Evolutionary conservation across 2,329 filamentous ascomycete genomes (phyloP).

Genomic region (Trichoderma cornu-damae): DNA sequence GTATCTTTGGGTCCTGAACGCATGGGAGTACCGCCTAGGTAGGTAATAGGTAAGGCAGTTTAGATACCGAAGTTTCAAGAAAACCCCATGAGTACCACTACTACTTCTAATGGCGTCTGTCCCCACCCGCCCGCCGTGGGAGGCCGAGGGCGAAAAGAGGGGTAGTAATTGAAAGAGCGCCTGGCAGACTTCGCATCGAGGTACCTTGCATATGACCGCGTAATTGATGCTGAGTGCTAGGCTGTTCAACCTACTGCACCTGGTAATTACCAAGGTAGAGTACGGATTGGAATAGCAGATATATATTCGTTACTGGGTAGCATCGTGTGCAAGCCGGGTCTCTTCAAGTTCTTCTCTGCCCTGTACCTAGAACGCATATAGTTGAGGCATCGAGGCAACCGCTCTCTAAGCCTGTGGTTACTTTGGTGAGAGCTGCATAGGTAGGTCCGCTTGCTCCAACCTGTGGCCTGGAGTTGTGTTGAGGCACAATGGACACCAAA

Average conservation of each 20-base stretch:
- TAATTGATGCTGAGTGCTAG: background rate
- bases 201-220: background rate
- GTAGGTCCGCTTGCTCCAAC: too few species aligned
- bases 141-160: background rate
- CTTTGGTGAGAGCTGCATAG: too few species aligned
- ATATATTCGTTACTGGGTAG: too few species aligned
- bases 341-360: too few species aligned
- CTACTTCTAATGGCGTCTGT: background rate
- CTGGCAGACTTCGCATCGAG: background rate
- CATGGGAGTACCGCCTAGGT: background rate
- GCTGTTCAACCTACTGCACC: too few species aligned
- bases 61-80: background rate
- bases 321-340: too few species aligned
- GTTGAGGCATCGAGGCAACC: too few species aligned
- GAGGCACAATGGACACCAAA: background rate
- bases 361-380: too few species aligned
- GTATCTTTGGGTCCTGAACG: background rate
- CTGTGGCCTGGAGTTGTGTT: background rate
- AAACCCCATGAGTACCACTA: background rate
- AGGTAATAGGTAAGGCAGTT: background rate
- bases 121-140: background rate
- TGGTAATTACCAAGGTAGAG: too few species aligned
- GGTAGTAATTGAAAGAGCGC: slow-evolving; percentile 5
- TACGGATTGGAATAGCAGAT: too few species aligned
- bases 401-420: too few species aligned